phyloP scores from a whole-genome alignment of 2,329 filamentous ascomycete genomes.

The Cryphonectria carpinicola region DNA sequence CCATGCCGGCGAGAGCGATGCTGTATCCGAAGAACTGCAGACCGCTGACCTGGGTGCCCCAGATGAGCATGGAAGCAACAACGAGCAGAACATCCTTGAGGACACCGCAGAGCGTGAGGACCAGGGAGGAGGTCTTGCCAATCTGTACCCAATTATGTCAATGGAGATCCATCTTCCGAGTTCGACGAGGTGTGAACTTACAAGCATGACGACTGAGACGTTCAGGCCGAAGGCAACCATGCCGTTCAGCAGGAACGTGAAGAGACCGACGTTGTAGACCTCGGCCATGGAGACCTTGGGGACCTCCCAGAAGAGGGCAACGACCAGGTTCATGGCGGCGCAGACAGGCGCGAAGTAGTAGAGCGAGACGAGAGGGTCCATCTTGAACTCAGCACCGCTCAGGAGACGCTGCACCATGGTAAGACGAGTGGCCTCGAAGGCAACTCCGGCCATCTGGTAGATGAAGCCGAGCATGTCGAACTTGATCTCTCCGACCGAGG shows the following conservation, averaged over 20 bases:
- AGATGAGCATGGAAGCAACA: constrained; percentile 78
- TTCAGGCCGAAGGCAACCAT: constrained; percentile 80
- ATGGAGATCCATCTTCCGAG: constrained; percentile 7
- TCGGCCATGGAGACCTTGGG: constrained; percentile 71
- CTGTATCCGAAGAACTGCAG: constrained; percentile 85
- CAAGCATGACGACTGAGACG: constrained; percentile 83
- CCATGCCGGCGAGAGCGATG: constrained; percentile 77
- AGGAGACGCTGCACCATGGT: constrained; percentile 84
- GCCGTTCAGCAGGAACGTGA: constrained; percentile 76
- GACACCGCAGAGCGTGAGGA: constrained; percentile 85
- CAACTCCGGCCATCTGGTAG: constrained; percentile 76
- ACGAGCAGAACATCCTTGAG: constrained; percentile 88
- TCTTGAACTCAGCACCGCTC: constrained; percentile 85
- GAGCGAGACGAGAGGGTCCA: constrained; percentile 85
- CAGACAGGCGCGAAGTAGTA: constrained; percentile 91
- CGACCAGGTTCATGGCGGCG: constrained; percentile 76
- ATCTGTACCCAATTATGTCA: constrained; percentile 61
- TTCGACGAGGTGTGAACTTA: constrained; percentile 49
- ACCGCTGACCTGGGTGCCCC: constrained; percentile 73
- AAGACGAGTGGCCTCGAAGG: constrained; percentile 81
- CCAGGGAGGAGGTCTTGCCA: constrained; percentile 83
- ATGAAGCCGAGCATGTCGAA: constrained; percentile 82
- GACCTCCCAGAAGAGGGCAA: constrained; percentile 75
- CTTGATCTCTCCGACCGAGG: constrained; percentile 92
- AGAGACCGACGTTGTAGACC: constrained; percentile 72